A percentile compares a stretch with the other conserved stretches of the same genome.
These are phyloP conservation scores for Arthroderma sp. DNA, from an alignment of 2,329 filamentous ascomycete species.

Conservation along the genomic window DNA sequence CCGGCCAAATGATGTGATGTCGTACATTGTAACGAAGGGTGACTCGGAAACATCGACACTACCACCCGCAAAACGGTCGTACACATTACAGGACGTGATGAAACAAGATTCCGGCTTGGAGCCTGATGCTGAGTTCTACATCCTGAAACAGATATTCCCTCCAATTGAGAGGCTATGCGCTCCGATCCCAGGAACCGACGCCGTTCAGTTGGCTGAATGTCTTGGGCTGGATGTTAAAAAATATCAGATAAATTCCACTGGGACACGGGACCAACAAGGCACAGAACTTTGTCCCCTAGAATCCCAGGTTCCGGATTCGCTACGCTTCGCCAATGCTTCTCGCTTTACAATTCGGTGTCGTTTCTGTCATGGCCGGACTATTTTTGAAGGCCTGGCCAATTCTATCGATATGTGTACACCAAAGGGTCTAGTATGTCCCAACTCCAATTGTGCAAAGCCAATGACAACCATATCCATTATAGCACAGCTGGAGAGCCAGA, in stretches of 20 bases:
- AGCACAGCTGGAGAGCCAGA: slow-evolving; percentile 74
- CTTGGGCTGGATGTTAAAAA: slow-evolving; percentile 82
- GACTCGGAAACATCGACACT: slow-evolving; percentile 49
- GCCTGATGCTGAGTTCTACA: slow-evolving; percentile 94
- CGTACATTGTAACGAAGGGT: slow-evolving; percentile 74
- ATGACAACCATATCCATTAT: slow-evolving; percentile 63
- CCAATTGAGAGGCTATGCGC: slow-evolving; percentile 95
- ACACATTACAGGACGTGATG: slow-evolving; percentile 69
- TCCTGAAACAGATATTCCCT: slow-evolving; percentile 95
- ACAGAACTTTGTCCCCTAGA: slow-evolving; percentile 80
- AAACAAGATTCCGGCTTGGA: slow-evolving; percentile 62
- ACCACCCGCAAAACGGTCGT: slow-evolving; percentile 71
- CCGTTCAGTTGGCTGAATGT: slow-evolving; percentile 79
- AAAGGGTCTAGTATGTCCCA: slow-evolving; percentile 60
- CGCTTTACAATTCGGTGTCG: slow-evolving; percentile 70
- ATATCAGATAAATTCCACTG: slow-evolving; percentile 58
- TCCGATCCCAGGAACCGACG: slow-evolving; percentile 85
- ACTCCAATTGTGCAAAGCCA: slow-evolving; percentile 46
- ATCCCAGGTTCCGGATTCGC: slow-evolving; percentile 80
- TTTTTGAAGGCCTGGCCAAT: slow-evolving; percentile 61
- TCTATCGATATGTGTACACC: slow-evolving; percentile 52
- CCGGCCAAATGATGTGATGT: slow-evolving; percentile 89
- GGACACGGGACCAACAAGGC: slow-evolving; percentile 39
- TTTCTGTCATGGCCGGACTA: slow-evolving; percentile 56
- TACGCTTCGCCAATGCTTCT: slow-evolving; percentile 72